Evolutionary conservation across 106 monocot species (phyloP), one percentile per base, ranked within the genome.

Genomic region (Acorus calamus): DNA sequence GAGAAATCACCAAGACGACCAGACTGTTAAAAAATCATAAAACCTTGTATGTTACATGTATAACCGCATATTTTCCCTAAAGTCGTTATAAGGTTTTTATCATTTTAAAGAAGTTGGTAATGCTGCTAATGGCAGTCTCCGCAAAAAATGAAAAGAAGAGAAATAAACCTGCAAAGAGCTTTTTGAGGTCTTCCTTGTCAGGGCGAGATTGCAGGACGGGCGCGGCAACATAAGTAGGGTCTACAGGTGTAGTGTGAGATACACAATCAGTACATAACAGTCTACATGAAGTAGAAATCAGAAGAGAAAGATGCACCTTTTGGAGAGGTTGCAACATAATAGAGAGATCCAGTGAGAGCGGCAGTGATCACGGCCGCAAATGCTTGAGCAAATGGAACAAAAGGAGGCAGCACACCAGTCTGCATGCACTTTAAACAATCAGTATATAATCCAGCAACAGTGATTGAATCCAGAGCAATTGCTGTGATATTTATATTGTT

Each of bases 291-390:
- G 52, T 49, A 8, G 56, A 49, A 7, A 14, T 4, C 11, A 52
- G 42, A 8, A 69, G 12, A 28, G 28, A 28, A 28, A 28, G 28
- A 28, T 28, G 28, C 28, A 28, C 28, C 28, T 28, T 28, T 28
- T 54, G 80, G 82, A 62, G 82, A 68, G 52, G 80, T 80, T 10
- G 83, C 83, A 55, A 87, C 74, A 67, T 87, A 87, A 58, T 87
- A 83, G 48, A 87, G 75, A 2, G 87, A 87, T 72, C 83, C 87
- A 2, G 87, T 87, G 28, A 87, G 80, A 11, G 89, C 86, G 11
- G 94, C 94, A 60, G 89, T 94, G 51, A 89, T 86, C 14, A 76
- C 94, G 56, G 94, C 94, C 9, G 94, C 94, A 77, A 94, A 89
- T 63, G 84, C 86, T 84, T 94, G 89, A 13, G 94, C 94, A 72